Percentiles rank a stretch among this genome's conserved stretches.
These are phyloP conservation scores for Dothidotthia symphoricarpi DNA, from an alignment of 2,329 filamentous ascomycete genomes.

Conservation along the genomic window DNA sequence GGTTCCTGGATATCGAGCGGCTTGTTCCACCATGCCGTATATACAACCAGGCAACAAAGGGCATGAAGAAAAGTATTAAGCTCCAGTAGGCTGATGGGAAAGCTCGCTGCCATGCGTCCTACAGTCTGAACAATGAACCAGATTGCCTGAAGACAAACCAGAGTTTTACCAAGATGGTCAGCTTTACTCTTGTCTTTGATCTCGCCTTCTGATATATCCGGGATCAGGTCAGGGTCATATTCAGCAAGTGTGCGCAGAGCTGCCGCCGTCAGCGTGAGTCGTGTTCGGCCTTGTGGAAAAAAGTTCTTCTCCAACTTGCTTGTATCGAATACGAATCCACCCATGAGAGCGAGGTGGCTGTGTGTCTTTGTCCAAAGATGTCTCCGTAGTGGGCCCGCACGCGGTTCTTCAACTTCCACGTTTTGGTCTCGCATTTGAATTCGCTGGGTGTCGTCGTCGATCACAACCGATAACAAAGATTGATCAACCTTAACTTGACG, in stretches of 20 bases:
- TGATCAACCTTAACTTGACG: too few species aligned
- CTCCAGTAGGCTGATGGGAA: background rate
- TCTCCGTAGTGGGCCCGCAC: too few species aligned
- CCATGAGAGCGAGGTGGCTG: constrained; percentile 12
- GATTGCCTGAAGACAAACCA: background rate
- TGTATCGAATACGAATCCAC: too few species aligned
- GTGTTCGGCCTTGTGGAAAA: background rate
- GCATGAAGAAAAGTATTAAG: background rate
- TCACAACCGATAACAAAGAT: too few species aligned
- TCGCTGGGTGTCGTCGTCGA: too few species aligned
- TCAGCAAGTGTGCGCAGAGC: constrained; percentile 1
- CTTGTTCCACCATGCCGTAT: background rate
- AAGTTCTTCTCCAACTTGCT: too few species aligned
- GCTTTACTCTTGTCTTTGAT: background rate
- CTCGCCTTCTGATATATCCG: background rate
- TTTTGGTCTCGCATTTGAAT: too few species aligned
- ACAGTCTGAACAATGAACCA: background rate
- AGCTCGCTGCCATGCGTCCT: background rate
- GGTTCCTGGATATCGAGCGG: background rate
- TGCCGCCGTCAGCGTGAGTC: constrained; percentile 1
- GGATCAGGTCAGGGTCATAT: background rate
- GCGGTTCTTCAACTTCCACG: too few species aligned
- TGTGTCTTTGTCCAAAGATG: constrained; percentile 10
- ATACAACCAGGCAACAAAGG: background rate
- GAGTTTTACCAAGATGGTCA: background rate